These are phyloP conservation scores for Eruca vesicaria DNA, from an alignment of 441 rosid species.

Conservation along the genomic window DNA sequence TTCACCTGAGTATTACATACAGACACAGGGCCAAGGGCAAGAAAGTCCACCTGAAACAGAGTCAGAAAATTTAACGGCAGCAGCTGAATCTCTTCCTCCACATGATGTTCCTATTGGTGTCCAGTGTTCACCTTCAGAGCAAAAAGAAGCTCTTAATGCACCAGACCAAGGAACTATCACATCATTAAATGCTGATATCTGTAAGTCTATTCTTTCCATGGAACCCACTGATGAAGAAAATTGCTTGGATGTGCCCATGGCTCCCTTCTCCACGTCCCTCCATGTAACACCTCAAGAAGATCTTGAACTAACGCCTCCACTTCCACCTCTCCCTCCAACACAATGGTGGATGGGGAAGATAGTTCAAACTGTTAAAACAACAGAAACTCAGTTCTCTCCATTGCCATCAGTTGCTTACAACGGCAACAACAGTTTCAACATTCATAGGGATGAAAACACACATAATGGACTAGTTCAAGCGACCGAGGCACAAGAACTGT, in stretches of 20 bases:
- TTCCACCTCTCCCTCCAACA: constrained; percentile 88
- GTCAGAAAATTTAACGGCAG: neutral
- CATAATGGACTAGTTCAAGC: constrained; percentile 4
- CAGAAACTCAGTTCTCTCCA: neutral
- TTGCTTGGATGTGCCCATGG: constrained; percentile 5
- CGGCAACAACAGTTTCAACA: neutral
- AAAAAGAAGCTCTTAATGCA: neutral
- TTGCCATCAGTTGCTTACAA: constrained; percentile 1
- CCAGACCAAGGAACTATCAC: neutral
- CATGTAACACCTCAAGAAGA: constrained; percentile 38
- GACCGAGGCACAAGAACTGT: neutral
- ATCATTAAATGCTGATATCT: neutral
- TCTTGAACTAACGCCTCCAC: constrained; percentile 58
- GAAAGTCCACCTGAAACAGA: neutral
- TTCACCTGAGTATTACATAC: neutral
- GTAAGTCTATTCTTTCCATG: neutral
- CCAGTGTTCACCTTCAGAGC: neutral
- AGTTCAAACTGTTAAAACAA: constrained; percentile 2
- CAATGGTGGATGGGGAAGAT: constrained; percentile 73
- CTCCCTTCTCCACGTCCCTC: constrained; percentile 4
- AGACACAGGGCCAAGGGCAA: neutral
- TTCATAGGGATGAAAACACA: constrained; percentile 6
- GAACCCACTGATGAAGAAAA: constrained; percentile 4
- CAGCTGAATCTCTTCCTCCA: neutral
- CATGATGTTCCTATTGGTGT: neutral